Percentiles rank a stretch among this genome's conserved stretches.
phyloP scores from a whole-genome alignment of 495 filamentous ascomycete genomes.

The Penicillium salamii region DNA sequence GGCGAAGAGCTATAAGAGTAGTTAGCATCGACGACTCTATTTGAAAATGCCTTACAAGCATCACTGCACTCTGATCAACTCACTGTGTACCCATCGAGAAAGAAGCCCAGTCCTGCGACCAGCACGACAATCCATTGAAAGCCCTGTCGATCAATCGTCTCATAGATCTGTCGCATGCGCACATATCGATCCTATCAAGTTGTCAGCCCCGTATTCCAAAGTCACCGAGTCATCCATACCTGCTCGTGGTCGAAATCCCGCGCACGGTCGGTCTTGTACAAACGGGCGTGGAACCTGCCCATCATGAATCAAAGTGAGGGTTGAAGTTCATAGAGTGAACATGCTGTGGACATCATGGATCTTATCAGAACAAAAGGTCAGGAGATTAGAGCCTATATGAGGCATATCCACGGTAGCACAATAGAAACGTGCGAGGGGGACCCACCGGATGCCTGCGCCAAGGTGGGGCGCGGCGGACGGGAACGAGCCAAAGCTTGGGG shows the following conservation, averaged over 20 bases:
- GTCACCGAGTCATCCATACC: constrained; percentile 17
- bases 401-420: not conserved
- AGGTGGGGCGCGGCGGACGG: not conserved
- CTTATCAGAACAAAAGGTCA: not conserved
- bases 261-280: constrained; percentile 50
- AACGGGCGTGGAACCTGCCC: constrained; percentile 37
- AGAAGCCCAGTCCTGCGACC: constrained; percentile 65
- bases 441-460: not conserved
- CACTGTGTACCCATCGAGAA: constrained; percentile 68
- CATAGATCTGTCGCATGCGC: constrained; percentile 47
- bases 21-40: not conserved
- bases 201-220: not conserved
- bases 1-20: constrained; percentile 48
- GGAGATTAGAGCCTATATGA: constrained; percentile 5
- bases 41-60: not conserved
- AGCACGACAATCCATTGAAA: constrained; percentile 50
- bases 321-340: not conserved
- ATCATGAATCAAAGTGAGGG: constrained; percentile 15
- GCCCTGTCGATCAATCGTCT: constrained; percentile 46
- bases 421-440: too few relatives aligned
- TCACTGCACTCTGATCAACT: constrained; percentile 5
- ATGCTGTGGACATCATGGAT: too few relatives aligned
- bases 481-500: constrained; percentile 6
- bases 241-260: constrained; percentile 50
- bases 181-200: constrained; percentile 42